Evolutionary conservation across 139 green algal genomes (phyloP), one percentile per base, ranked within the genome.

Genomic region (Chlorella sp.): DNA sequence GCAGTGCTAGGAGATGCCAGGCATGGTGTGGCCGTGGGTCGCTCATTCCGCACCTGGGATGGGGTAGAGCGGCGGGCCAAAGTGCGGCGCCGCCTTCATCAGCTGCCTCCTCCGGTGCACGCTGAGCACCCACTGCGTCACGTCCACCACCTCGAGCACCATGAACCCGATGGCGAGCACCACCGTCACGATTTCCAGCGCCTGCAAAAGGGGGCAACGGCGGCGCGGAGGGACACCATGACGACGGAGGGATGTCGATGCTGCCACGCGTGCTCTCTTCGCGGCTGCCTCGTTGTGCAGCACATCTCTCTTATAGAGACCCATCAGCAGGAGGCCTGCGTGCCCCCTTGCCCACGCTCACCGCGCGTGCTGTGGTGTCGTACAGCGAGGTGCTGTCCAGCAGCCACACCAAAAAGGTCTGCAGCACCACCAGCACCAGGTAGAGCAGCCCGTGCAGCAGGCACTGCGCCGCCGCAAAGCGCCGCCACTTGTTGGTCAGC

Each of bases 401-500:
- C 31, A 86, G 67, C 83, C 80, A 86, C 27, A 82, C 77, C 24
- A 88, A 72, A 33, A 86, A 78, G 17, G 73, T 77, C 65, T 80
- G 82, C 34, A 74, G 49, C 35, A 86, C 73, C 35, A 82, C 73
- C 31, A 82, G 72, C 49, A 79, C 49, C 63, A 83, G 62, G 78
- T 80, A 82, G 51, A 67, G 59, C 0, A 66, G 2, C 3, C 64
- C 63, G 42, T 85, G 80, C 26, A 79, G 5, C 55, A 78, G 24
- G 73, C 81, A 83, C 36, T 75, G 71, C 2, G 34, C 61, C 30
- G 27, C 31, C 1, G 77, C 83, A 76, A 85, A 89, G n/a, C 74
- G 71, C 67, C 75, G 50, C 83, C 83, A 89, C 78, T 89, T 89
- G 75, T 74, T 77, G 27, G 59, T 27, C 33, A 89, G 71, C 63